These are phyloP conservation scores for Proteromonas lacertae DNA, from an alignment of 352 stramenopile genomes.

Conservation along the genomic window DNA sequence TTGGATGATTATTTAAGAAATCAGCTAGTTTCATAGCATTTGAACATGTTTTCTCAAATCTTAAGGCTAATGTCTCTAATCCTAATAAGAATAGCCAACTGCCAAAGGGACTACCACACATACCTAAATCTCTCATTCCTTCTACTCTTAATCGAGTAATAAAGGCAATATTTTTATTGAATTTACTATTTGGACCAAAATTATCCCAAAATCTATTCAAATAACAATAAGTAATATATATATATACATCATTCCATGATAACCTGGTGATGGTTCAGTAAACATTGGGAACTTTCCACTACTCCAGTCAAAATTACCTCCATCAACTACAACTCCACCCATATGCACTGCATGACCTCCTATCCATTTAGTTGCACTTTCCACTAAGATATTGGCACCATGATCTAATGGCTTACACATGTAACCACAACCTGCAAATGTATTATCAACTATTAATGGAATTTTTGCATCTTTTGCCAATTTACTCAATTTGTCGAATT, in stretches of 20 bases:
- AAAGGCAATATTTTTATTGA: too few relatives aligned
- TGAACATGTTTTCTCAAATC: conserved; percentile 22
- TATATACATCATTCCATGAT: conserved; percentile 16
- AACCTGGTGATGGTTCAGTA: conserved; percentile 22
- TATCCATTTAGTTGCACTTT: conserved; percentile 61
- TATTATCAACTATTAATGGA: conserved; percentile 51
- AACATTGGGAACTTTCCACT: conserved; percentile 45
- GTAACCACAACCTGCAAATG: conserved; percentile 39
- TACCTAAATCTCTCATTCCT: too few relatives aligned
- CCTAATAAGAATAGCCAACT: conserved; percentile 41
- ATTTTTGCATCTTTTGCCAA: conserved; percentile 35
- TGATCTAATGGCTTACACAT: conserved; percentile 41
- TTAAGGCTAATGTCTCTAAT: conserved; percentile 33
- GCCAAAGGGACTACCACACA: conserved; percentile 35
- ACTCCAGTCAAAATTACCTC: conserved; percentile 26
- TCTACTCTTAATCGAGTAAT: too few relatives aligned
- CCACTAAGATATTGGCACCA: conserved; percentile 40
- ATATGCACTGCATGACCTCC: conserved; percentile 50
- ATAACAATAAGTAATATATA: too few relatives aligned
- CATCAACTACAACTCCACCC: conserved; percentile 31
- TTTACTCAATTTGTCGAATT: conserved; percentile 29
- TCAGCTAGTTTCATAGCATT: conserved; percentile 48
- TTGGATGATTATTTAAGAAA: conserved; percentile 37
- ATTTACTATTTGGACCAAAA: too few relatives aligned
- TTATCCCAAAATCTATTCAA: too few relatives aligned